Percentiles rank a stretch among this genome's conserved stretches.
Conservation (phyloP, 805 yeast genomes). For the Teunomyces aglyptinius region DNA sequence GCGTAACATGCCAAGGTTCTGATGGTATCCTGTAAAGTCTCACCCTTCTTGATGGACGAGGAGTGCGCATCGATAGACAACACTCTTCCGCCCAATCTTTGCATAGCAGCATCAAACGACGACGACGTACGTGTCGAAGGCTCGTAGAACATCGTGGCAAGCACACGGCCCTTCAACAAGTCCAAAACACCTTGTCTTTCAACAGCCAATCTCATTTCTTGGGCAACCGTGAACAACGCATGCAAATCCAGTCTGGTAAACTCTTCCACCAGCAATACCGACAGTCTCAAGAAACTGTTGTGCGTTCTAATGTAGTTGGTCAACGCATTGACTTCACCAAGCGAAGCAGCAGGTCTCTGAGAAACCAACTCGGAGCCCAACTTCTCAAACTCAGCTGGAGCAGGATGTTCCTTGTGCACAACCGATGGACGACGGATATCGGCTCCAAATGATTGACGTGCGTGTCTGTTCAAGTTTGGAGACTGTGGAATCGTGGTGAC, state of each 20-base stretch:
- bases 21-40: conserved; percentile 93
- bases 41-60: conserved; percentile 98
- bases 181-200: conserved; percentile 95
- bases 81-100: conserved; percentile 97
- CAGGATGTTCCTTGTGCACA: conserved; percentile 32
- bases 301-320: conserved; percentile 71
- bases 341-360: conserved; percentile 68
- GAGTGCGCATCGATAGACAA: conserved; percentile 80
- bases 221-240: conserved; percentile 92
- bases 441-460: conserved; percentile 34
- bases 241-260: conserved; percentile 87
- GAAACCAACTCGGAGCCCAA: conserved; percentile 69
- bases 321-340: conserved; percentile 77
- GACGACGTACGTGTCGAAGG: conserved; percentile 97
- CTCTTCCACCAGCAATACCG: conserved; percentile 84
- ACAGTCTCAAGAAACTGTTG: conserved; percentile 88
- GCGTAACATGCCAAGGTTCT: conserved; percentile 93
- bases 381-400: conserved; percentile 45
- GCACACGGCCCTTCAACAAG: conserved; percentile 81
- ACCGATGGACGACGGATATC: conserved; percentile 37
- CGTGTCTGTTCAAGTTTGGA: conserved; percentile 32
- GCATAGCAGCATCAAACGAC: conserved; percentile 99
- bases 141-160: conserved; percentile 95
- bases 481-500: conserved; percentile 26
- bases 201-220: conserved; percentile 94